Base-by-base conservation (phyloP, 1,284 basidiomycete genomes). In the Ceratobasidium sp. region DNA sequence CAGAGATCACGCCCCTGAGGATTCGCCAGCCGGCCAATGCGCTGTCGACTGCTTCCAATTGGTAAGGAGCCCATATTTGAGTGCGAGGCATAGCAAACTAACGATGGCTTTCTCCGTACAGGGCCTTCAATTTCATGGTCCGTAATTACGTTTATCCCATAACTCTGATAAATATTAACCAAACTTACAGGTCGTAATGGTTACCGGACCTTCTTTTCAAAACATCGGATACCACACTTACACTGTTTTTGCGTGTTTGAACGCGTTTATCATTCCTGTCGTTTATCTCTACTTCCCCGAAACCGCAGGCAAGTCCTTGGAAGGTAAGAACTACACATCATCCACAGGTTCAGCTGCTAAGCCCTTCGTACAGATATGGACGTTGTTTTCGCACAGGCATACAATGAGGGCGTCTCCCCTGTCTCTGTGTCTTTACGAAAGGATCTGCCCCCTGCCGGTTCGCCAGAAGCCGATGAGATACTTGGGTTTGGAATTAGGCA, bases 281-380 rank as follows among this genome's bases (percentile, higher is more conserved):
- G 82, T 87, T 2, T 88, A 86, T 74, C 75, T 85, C 70, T 87
- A 84, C 79, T 87, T 87, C 78, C 86, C 85, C n/a, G 86, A 87
- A 77, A 87, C 85, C 2, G 82, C 84, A n/a, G 83, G 84, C 19
- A 81, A 84, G 36, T 85, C 84, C 0, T 75, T 87, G 16, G 85
- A 87, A 78, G 85, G 83, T 82, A 71, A n/a, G 75, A 68, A 19
- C n/a, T 25, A 4, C 11, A 50, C 6, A 53, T 19, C 29, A 33
- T 54, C 25, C 23, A 33, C 52, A 30, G 23, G 30, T 11, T 33
- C 14, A 50, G 6, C 16, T 46, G 5, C 23, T 13, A 21, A 13
- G 6, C 47, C 11, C 11, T 21, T 23, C 21, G 47, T 27, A 13
- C 21, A 85, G 84, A 86, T 70, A 85, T 85, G 84, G 85, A 87